A percentile compares a stretch with the other conserved stretches of the same genome.
phyloP scores from a whole-genome alignment of 768 basidiomycete species.

The Hericium alpestre region DNA sequence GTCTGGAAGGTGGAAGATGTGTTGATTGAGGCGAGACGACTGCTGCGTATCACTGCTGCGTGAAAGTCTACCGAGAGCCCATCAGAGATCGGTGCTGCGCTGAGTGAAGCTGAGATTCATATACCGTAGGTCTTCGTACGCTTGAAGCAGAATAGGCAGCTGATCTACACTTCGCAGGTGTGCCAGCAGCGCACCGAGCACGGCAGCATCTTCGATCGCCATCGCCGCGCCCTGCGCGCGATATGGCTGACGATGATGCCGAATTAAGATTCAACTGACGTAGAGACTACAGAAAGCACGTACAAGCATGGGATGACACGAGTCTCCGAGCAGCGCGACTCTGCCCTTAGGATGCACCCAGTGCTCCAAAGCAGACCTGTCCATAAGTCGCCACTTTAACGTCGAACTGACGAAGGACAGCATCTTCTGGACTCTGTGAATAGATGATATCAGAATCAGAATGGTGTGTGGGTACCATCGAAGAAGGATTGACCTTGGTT shows the following conservation, averaged over 20 bases:
- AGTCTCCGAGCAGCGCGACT: conserved; percentile 28
- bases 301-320: conserved; percentile 35
- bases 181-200: conserved; percentile 37
- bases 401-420: conserved; percentile 26
- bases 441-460: not conserved
- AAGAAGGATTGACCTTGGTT: conserved; percentile 23
- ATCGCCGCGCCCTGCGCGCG: conserved; percentile 33
- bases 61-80: conserved; percentile 14
- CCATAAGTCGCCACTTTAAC: conserved; percentile 33
- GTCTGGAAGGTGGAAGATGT: conserved; percentile 46
- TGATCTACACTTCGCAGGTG: conserved; percentile 32
- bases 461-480: not conserved
- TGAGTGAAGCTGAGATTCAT: not conserved
- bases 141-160: conserved; percentile 34
- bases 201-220: conserved; percentile 42
- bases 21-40: conserved; percentile 38
- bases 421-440: conserved; percentile 25
- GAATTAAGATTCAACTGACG: not conserved
- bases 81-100: not conserved
- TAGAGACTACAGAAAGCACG: conserved; percentile 4
- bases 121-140: conserved; percentile 40
- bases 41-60: conserved; percentile 41
- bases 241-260: conserved; percentile 22
- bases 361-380: conserved; percentile 26
- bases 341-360: conserved; percentile 28